phyloP scores from a whole-genome alignment of 768 basidiomycete species.

The Russula emetica region DNA sequence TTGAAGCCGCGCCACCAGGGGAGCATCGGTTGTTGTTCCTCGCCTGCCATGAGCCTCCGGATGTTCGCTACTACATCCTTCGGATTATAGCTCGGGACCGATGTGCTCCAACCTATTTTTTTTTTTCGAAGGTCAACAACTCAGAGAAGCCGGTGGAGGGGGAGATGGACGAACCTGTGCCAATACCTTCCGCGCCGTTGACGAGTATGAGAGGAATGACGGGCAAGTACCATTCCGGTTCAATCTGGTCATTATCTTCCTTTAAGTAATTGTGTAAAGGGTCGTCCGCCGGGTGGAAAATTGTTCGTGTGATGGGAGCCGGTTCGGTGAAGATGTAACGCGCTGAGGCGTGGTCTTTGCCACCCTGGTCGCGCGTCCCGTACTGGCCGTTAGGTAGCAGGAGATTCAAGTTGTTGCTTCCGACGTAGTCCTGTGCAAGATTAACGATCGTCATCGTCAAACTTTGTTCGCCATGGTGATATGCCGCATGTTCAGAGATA shows the following conservation, averaged over 20 bases:
- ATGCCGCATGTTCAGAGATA: conserved; percentile 87
- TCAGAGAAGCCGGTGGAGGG: neutral
- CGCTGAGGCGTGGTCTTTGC: conserved; percentile 94
- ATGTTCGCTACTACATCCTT: conserved; percentile 85
- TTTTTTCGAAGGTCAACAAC: neutral
- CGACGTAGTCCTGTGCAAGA: conserved; percentile 90
- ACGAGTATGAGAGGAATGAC: conserved; percentile 82
- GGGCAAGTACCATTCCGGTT: conserved; percentile 94
- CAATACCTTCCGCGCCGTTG: conserved; percentile 97
- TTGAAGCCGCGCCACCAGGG: conserved; percentile 99
- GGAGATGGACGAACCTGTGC: conserved; percentile 64
- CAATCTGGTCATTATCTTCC: conserved; percentile 82
- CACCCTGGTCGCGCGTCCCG: conserved; percentile 89
- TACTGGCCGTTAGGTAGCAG: conserved; percentile 89
- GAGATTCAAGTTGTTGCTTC: conserved; percentile 92
- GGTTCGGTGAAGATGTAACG: conserved; percentile 93
- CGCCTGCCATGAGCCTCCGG: conserved; percentile 77
- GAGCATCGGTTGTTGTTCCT: conserved; percentile 79
- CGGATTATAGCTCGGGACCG: conserved; percentile 89
- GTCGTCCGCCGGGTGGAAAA: conserved; percentile 85
- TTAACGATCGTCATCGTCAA: conserved; percentile 88
- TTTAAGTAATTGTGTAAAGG: conserved; percentile 75
- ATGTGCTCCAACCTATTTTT: conserved; percentile 85
- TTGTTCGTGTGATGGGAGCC: conserved; percentile 61
- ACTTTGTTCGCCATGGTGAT: conserved; percentile 93